Evolutionary conservation across 2,329 filamentous ascomycete species (phyloP).

Genomic region (Alternaria ethzedia): DNA sequence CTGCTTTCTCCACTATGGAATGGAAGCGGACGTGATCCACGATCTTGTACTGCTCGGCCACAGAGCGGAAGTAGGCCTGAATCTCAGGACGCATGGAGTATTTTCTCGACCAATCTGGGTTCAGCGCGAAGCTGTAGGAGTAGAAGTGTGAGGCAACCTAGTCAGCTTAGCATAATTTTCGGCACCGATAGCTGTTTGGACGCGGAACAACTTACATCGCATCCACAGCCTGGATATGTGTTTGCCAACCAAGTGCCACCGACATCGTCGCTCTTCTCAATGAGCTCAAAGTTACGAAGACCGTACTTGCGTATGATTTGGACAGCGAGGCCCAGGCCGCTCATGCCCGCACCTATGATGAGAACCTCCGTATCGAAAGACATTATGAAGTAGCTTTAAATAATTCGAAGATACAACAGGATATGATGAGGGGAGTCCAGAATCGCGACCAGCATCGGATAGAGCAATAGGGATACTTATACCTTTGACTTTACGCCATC

Average conservation of each 20-base stretch:
- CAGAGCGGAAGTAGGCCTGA: slow-evolving; percentile 57
- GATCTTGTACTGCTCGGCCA: slow-evolving; percentile 40
- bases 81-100: slow-evolving; percentile 64
- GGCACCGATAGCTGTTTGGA: not conserved
- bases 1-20: slow-evolving; percentile 51
- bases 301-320: slow-evolving; percentile 52
- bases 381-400: slow-evolving; percentile 20
- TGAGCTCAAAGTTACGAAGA: slow-evolving; percentile 50
- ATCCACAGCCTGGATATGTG: slow-evolving; percentile 44
- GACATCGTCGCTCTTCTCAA: slow-evolving; percentile 52
- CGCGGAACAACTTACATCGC: slow-evolving; percentile 30
- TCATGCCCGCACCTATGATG: slow-evolving; percentile 59
- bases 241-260: slow-evolving; percentile 45
- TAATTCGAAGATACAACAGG: not conserved
- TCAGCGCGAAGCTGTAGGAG: slow-evolving; percentile 66
- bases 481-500: not conserved
- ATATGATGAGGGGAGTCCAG: not conserved
- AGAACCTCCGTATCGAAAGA: slow-evolving; percentile 55
- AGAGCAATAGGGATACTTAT: slow-evolving; percentile 9
- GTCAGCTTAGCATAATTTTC: not conserved
- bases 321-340: slow-evolving; percentile 55
- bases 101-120: slow-evolving; percentile 65
- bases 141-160: slow-evolving; percentile 61
- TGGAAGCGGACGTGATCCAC: slow-evolving; percentile 54
- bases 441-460: not conserved